Evolutionary conservation across 2,329 filamentous ascomycete species (phyloP).

Genomic region (Geosmithia morbida): DNA sequence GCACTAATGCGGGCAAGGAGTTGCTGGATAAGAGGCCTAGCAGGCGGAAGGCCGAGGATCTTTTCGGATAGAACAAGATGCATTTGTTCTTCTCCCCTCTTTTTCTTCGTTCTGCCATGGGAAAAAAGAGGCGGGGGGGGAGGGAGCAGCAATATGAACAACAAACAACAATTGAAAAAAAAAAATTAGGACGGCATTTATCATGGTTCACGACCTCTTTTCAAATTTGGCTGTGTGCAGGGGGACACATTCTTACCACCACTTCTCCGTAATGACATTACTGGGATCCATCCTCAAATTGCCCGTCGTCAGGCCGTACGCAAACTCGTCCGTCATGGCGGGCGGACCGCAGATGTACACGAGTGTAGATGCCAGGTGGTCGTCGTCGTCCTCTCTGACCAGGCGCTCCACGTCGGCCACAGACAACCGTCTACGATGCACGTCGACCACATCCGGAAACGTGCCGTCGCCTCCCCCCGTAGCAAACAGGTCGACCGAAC

Average conservation of each 20-base stretch:
- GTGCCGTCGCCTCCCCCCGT: slow-evolving; percentile 14
- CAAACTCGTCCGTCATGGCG: slow-evolving; percentile 53
- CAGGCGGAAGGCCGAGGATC: slow-evolving; percentile 57
- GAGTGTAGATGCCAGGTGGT: slow-evolving; percentile 22
- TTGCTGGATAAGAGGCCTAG: slow-evolving; percentile 38
- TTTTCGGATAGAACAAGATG: slow-evolving; percentile 39
- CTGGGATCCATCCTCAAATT: slow-evolving; percentile 24
- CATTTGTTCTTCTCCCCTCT: background rate
- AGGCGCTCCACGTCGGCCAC: slow-evolving; percentile 24
- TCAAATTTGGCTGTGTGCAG: background rate
- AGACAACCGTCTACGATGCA: slow-evolving; percentile 24
- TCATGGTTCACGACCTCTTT: background rate
- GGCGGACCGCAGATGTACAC: slow-evolving; percentile 58
- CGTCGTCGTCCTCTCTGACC: slow-evolving; percentile 15
- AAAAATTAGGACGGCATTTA: background rate
- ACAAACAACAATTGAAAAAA: too few relatives aligned
- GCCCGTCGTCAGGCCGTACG: slow-evolving; percentile 24
- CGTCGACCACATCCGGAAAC: slow-evolving; percentile 3
- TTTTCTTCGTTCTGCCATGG: background rate
- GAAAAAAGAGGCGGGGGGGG: too few relatives aligned
- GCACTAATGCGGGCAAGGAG: slow-evolving; percentile 47
- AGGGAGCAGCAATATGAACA: too few relatives aligned
- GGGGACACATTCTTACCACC: slow-evolving; percentile 40
- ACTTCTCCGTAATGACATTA: slow-evolving; percentile 44
- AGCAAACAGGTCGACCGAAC: slow-evolving; percentile 30